Evolutionary conservation across 768 basidiomycete species (phyloP), one percentile per base, ranked within the genome.

Genomic region (Sarcodon aspratus): DNA sequence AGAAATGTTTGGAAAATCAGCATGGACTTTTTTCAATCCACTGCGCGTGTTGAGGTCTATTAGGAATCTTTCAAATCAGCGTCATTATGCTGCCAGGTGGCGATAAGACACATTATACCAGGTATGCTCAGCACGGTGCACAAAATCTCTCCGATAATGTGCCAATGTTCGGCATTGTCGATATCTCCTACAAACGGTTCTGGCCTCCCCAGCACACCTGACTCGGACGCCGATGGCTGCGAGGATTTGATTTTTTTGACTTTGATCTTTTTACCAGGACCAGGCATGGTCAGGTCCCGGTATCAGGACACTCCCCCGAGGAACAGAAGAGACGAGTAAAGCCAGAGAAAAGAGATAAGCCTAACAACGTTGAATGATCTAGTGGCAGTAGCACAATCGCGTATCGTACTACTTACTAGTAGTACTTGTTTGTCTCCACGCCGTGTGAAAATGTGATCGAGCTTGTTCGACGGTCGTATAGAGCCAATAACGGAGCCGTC

Each of bases 1-100:
- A 51, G 74, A 78, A 34, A 81, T 69, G 2, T 62, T 63, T 38
- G 72, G 71, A 55, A 85, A 82, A 54, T 76, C 71, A 33, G 66
- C 62, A 57, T 83, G 78, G 6, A 82, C 67, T 55, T 76, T 79
- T 61, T 80, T 84, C 52, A 85, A 62, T 10, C 80, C 81, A 56
- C 69, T 74, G 32, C 78, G 67, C 11, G 65, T 74, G 6, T 69
- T 66, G 13, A 82, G 63, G 58, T 82, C 82, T 83, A 52, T 10
- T 12, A 7, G 45, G 7, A 6, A 44, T 33, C n/a, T 5, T 13
- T 48, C 17, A 12, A 18, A 33, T 33, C 17, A 44, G 40, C 40
- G 13, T 42, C 5, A 27, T 15, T 17, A n/a, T 15, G 13, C 9
- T n/a, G 40, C 9, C 17, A 13, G 15, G 2, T 9, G 13, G 40